These are phyloP conservation scores for Dujonia santamariae DNA, from an alignment of 1,139 yeast genomes.

Conservation along the genomic window DNA sequence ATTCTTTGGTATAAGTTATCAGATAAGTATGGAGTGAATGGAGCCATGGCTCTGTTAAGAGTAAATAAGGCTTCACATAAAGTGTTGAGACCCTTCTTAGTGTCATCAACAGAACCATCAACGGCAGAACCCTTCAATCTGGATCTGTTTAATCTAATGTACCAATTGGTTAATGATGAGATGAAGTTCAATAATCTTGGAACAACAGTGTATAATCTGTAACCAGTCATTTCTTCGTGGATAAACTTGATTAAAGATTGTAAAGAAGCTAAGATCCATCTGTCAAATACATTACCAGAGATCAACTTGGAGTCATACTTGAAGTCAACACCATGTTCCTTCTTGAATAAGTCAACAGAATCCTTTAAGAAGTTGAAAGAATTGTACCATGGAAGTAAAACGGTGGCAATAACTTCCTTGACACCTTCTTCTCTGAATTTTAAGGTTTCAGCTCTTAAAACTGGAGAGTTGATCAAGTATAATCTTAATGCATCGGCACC, in stretches of 20 bases:
- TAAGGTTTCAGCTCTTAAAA: conserved; percentile 92
- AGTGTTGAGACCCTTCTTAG: conserved; percentile 83
- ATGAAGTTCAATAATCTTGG: conserved; percentile 85
- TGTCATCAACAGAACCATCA: conserved; percentile 73
- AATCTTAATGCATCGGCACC: conserved; percentile 98
- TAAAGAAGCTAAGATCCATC: conserved; percentile 91
- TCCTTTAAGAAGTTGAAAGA: conserved; percentile 95
- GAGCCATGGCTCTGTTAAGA: conserved; percentile 95
- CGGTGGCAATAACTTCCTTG: conserved; percentile 94
- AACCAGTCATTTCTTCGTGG: conserved; percentile 84
- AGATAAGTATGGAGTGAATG: conserved; percentile 94
- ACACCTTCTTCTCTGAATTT: conserved; percentile 99
- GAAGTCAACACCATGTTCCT: conserved; percentile 70
- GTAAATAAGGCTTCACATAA: conserved; percentile 86
- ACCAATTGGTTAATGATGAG: conserved; percentile 97
- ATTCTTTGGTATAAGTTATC: conserved; percentile 85
- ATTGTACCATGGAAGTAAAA: conserved; percentile 97
- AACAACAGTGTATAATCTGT: conserved; percentile 93
- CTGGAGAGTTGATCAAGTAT: conserved; percentile 96
- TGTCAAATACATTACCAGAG: conserved; percentile 92
- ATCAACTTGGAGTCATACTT: conserved; percentile 60
- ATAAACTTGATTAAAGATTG: conserved; percentile 86
- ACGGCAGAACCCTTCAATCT: conserved; percentile 86
- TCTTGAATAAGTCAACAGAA: conserved; percentile 80
- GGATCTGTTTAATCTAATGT: conserved; percentile 96